These are phyloP conservation scores for Leccinum uliginosum DNA, from an alignment of 768 basidiomycete species.

Conservation along the genomic window DNA sequence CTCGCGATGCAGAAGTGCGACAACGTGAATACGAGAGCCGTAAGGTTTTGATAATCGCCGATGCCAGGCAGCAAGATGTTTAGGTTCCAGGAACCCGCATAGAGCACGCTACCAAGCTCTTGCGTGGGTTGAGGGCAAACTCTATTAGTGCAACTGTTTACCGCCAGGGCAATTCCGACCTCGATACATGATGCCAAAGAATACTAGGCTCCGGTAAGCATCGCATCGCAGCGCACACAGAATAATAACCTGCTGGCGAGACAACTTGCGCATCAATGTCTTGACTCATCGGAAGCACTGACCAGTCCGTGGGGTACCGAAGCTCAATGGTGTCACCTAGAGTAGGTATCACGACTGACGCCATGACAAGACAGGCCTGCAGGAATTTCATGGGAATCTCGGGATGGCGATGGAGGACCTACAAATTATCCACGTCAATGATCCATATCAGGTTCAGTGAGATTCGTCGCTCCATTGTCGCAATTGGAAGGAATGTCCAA, in stretches of 20 bases:
- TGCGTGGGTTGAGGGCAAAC: slow-evolving; percentile 14
- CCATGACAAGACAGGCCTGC: not conserved
- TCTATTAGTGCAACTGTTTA: slow-evolving; percentile 13
- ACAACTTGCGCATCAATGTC: slow-evolving; percentile 17
- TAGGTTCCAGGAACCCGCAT: slow-evolving; percentile 19
- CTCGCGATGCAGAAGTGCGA: slow-evolving; percentile 17
- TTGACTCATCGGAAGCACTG: slow-evolving; percentile 14
- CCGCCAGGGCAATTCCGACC: slow-evolving; percentile 18
- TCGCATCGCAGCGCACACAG: not conserved
- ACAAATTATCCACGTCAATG: not conserved
- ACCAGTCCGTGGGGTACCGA: slow-evolving; percentile 18
- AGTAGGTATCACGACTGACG: slow-evolving; percentile 1
- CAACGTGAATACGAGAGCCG: slow-evolving; percentile 14
- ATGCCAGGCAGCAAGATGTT: not conserved
- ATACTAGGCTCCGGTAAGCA: slow-evolving; percentile 5
- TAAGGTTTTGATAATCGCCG: slow-evolving; percentile 22
- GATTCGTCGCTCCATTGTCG: not conserved
- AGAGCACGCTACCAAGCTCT: slow-evolving; percentile 14
- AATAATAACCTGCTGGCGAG: slow-evolving; percentile 4
- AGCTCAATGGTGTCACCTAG: slow-evolving; percentile 19
- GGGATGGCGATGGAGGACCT: not conserved
- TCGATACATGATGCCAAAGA: slow-evolving; percentile 17
- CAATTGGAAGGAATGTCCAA: not conserved
- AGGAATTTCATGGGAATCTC: slow-evolving; percentile 7
- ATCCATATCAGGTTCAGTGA: not conserved